Conservation (phyloP, 2,329 filamentous ascomycete species). For the Aspergillus neoniger region DNA sequence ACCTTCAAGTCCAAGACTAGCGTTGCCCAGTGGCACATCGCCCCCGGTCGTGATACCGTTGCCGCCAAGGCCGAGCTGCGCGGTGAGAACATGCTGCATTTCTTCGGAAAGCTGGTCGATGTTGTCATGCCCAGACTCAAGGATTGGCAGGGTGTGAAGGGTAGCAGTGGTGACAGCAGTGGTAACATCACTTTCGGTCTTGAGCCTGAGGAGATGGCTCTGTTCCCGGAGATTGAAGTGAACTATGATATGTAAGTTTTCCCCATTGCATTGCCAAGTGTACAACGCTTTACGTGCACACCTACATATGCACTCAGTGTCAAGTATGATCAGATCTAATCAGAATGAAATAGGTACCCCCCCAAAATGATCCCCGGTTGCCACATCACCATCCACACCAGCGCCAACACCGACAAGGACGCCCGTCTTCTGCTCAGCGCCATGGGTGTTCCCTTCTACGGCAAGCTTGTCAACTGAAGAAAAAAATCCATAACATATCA, state of each 20-base stretch:
- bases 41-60: slow-evolving; percentile 66
- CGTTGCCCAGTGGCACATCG: slow-evolving; percentile 74
- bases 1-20: slow-evolving; percentile 70
- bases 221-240: slow-evolving; percentile 92
- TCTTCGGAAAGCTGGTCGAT: slow-evolving; percentile 85
- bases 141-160: slow-evolving; percentile 83
- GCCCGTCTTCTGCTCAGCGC: slow-evolving; percentile 73
- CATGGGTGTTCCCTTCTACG: slow-evolving; percentile 78
- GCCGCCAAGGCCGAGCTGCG: slow-evolving; percentile 75
- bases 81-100: slow-evolving; percentile 83
- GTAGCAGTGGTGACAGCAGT: slow-evolving; percentile 77
- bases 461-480: slow-evolving; percentile 62
- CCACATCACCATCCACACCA: slow-evolving; percentile 80
- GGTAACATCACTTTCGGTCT: slow-evolving; percentile 88
- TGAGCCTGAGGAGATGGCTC: slow-evolving; percentile 69
- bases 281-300: no score
- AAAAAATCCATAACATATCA: slow-evolving; percentile 18
- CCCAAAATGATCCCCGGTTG: slow-evolving; percentile 80
- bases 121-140: slow-evolving; percentile 93
- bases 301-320: no score
- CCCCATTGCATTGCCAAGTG: no score
- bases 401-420: slow-evolving; percentile 81
- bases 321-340: not conserved
- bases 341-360: slow-evolving; percentile 53
- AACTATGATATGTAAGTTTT: slow-evolving; percentile 82